A percentile compares a stretch with the other conserved stretches of the same genome.
Conservation (phyloP, 2,329 filamentous ascomycete genomes). For the Diaporthe helianthi region DNA sequence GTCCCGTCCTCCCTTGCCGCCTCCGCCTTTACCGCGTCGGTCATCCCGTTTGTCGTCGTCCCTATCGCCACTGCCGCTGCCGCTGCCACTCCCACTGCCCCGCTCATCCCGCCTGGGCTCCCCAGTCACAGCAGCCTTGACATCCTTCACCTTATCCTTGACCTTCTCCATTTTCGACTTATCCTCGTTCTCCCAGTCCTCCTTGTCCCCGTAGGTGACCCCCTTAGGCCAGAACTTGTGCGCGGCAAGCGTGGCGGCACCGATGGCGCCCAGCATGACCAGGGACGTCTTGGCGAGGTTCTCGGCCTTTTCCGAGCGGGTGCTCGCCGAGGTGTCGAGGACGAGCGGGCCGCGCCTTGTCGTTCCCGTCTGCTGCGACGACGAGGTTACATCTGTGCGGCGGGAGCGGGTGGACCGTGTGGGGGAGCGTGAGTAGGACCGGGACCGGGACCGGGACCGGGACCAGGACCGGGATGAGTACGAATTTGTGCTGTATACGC, state of each 20-base stretch:
- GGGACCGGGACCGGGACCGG: neutral
- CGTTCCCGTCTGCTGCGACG: neutral
- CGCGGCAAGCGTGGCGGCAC: conserved; percentile 46
- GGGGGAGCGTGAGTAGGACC: conserved; percentile 16
- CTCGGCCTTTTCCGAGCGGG: conserved; percentile 33
- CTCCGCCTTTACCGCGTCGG: neutral
- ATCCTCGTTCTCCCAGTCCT: conserved; percentile 43
- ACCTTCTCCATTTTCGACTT: conserved; percentile 28
- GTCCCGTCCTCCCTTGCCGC: neutral
- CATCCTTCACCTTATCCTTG: conserved; percentile 31
- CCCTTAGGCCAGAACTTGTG: conserved; percentile 50
- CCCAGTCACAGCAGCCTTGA: conserved; percentile 12
- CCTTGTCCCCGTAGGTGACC: conserved; percentile 47
- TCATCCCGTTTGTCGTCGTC: neutral
- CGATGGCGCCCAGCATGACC: conserved; percentile 48
- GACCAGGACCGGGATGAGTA: conserved; percentile 32
- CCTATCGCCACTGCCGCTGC: neutral
- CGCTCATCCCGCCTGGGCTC: conserved; percentile 30
- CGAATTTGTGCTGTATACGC: conserved; percentile 35
- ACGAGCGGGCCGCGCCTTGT: neutral
- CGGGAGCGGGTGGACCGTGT: conserved; percentile 23
- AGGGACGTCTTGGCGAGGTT: conserved; percentile 45
- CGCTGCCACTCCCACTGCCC: neutral
- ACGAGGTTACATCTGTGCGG: neutral
- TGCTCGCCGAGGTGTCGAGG: conserved; percentile 24